Evolutionary conservation across 768 basidiomycete genomes (phyloP), one percentile per base, ranked within the genome.

Genomic region (Dioszegia aurantiaca): DNA sequence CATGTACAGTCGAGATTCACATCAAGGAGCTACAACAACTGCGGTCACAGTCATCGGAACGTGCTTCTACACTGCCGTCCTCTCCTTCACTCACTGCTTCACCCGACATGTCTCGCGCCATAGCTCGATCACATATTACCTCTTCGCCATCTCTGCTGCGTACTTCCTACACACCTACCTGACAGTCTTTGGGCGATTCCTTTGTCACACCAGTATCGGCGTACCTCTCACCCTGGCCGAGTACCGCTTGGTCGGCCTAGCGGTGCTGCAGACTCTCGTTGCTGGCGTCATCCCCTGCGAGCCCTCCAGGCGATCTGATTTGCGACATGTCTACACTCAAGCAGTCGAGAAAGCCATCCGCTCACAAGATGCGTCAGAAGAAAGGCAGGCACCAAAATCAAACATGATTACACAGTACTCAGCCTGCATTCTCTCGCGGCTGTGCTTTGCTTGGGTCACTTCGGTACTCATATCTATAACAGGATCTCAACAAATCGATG

Each of bases 401-500:
- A 63, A 63, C 48, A 61, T 65, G 12, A 55, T 48, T 17, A n/a
- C 39, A 14, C 37, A 56, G 21, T 27, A 33, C 21, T 41, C 55
- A 10, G 39, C 53, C 14, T 57, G 60, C 1, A 63, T 70, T 28
- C 58, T 70, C 33, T 44, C 56, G 19, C 36, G 42, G 27, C 17
- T 54, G 14, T 46, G 43, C 11, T 59, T 60, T 37, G 23, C 37
- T 10, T 70, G 62, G 31, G 63, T 65, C 0, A 60, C 44, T 26
- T 53, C 59, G 14, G 56, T 55, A 11, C 61, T 67, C 26, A 14
- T 10, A 17, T 53, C 59, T n/a, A 55, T 55, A 4, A 33, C 61
- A 17, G 33, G 16, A 9, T 27, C 37, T 42, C 62, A 66, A 10
- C 64, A 66, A 31, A 53, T 66, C 16, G 67, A 68, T 46, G 55